Evolutionary conservation across 352 stramenopile species (phyloP).

Genomic region (Globisporangium ultimum): DNA sequence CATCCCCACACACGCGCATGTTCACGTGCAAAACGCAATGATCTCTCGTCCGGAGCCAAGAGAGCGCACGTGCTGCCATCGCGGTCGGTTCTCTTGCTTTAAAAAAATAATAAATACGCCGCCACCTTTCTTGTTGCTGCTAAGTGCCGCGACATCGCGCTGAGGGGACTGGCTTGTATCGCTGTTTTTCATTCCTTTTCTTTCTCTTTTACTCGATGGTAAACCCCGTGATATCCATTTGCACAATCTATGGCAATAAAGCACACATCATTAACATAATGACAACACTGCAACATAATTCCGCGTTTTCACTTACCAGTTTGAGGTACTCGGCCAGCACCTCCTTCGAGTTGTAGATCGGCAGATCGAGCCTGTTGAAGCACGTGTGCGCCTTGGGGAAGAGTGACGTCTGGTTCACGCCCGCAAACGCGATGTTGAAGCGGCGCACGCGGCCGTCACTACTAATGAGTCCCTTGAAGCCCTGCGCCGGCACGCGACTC

Average conservation of each 20-base stretch:
- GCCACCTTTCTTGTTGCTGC: too few species aligned
- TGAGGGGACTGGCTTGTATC: too few species aligned
- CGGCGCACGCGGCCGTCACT: constrained; percentile 72
- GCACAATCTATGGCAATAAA: constrained; percentile 76
- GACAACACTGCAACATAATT: not conserved
- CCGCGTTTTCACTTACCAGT: constrained; percentile 29
- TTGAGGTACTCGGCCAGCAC: constrained; percentile 72
- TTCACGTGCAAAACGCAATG: too few species aligned
- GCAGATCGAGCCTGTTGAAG: constrained; percentile 81
- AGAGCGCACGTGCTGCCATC: too few species aligned
- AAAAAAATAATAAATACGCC: constrained; percentile 11
- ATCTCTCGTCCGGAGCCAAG: too few species aligned
- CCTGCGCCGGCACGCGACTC: constrained; percentile 73
- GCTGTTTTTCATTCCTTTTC: too few species aligned
- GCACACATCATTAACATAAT: not conserved
- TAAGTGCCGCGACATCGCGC: too few species aligned
- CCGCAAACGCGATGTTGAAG: constrained; percentile 75
- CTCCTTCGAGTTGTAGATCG: constrained; percentile 66
- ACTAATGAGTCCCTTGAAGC: constrained; percentile 83
- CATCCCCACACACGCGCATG: too few species aligned
- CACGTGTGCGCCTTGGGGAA: constrained; percentile 85
- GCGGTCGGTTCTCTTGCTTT: too few species aligned
- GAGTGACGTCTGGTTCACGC: constrained; percentile 54
- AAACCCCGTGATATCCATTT: constrained; percentile 97
- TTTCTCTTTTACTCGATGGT: constrained; percentile 59